Evolutionary conservation across 176 grass and related monocot genomes (phyloP), one percentile per base, ranked within the genome.

Genomic region (Eragrostis nindensis): DNA sequence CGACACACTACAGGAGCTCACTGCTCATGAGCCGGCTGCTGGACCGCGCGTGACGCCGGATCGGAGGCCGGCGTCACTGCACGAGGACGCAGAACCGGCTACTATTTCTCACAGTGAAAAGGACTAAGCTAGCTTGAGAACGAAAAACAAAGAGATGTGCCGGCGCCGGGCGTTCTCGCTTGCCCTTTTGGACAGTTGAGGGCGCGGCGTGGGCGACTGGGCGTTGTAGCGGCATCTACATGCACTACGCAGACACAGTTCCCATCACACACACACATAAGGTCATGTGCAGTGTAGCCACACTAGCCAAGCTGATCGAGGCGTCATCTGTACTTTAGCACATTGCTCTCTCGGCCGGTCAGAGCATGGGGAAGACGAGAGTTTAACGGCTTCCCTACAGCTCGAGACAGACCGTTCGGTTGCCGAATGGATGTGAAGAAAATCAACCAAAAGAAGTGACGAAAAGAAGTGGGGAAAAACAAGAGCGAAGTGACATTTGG

Each of bases 101-200:
- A 77, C 56, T 85, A 21, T 86, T 80, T 36, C 75, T 15, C 87
- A 77, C 87, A 81, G 77, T 77, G 55, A 45, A 75, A 80, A 88
- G 57, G 9, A 44, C 49, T 19, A 22, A 24, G 69, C 56, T 49
- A 43, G 74, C 49, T 54, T 44, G 81, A 74, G n/a, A 46, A 12
- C 5, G 55, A 62, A 36, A 36, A 36, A 36, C 32, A 36, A 36
- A 36, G 32, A 36, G 32, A 62, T 46, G 50, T 5, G 43, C 17
- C 59, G 5, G 44, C 17, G 43, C 17, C 59, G 5, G 44, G 11
- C 44, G 19, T 16, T 21, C 41, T 22, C 48, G 19, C 16, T 63
- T 5, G 18, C 70, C 13, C 40, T 29, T 62, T 57, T 48, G 55
- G 60, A 84, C 75, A 80, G 69, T 84, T 22, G 62, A 61, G 73